Conservation (phyloP, 2,329 filamentous ascomycete genomes). For the Talaromyces verruculosus region DNA sequence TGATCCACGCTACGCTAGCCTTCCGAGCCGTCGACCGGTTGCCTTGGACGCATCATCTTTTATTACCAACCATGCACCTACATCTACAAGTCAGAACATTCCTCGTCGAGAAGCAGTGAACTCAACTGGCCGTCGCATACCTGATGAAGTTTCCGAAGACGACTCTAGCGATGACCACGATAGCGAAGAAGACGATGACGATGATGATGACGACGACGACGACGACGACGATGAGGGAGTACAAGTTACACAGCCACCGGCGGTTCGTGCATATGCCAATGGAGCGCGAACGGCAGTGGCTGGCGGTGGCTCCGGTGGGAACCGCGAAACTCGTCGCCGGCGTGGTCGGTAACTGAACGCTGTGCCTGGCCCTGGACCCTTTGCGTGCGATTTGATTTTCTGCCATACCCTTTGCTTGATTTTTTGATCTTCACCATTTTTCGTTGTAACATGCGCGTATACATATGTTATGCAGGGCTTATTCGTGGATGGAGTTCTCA, state of each 20-base stretch:
- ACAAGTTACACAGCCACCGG: slow-evolving; percentile 30
- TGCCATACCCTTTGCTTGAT: slow-evolving; percentile 13
- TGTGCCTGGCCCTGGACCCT: neutral
- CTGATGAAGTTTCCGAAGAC: slow-evolving; percentile 25
- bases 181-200: slow-evolving; percentile 27
- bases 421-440: slow-evolving; percentile 11
- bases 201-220: slow-evolving; percentile 31
- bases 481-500: slow-evolving; percentile 15
- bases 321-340: slow-evolving; percentile 16
- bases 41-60: slow-evolving; percentile 18
- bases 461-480: slow-evolving; percentile 14
- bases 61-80: slow-evolving; percentile 26
- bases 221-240: slow-evolving; percentile 31
- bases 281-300: slow-evolving; percentile 5
- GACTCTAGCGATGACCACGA: slow-evolving; percentile 30
- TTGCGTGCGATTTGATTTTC: neutral
- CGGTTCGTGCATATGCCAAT: neutral
- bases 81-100: slow-evolving; percentile 20
- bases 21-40: slow-evolving; percentile 28
- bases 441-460: neutral
- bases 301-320: slow-evolving; percentile 7
- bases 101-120: slow-evolving; percentile 13
- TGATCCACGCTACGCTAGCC: slow-evolving; percentile 34
- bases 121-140: slow-evolving; percentile 20
- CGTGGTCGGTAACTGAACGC: neutral